These are phyloP conservation scores for Saccharomycopsis sp. DNA, from an alignment of 805 yeast genomes.

Conservation along the genomic window DNA sequence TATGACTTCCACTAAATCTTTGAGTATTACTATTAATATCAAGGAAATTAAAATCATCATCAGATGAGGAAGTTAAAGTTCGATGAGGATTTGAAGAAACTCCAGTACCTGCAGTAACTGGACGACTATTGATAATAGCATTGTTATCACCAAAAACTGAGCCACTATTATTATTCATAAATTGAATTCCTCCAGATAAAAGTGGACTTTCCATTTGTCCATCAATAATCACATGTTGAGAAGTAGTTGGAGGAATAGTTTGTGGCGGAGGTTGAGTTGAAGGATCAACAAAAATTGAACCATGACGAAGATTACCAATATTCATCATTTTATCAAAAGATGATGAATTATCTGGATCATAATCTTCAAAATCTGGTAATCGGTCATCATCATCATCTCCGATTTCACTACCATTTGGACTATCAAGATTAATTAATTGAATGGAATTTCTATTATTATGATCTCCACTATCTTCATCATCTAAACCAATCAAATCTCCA, in stretches of 20 bases:
- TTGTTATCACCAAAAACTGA: not conserved
- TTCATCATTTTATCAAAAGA: not conserved
- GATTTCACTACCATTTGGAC: slow-evolving; percentile 4
- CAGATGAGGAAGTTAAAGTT: not conserved
- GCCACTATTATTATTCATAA: not conserved
- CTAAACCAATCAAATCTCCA: not conserved
- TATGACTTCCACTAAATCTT: not conserved
- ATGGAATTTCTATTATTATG: slow-evolving; percentile 1
- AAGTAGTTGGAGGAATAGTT: too few relatives aligned
- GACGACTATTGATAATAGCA: not conserved
- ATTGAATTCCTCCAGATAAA: not conserved
- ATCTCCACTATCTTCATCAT: not conserved
- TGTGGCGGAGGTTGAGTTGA: too few relatives aligned
- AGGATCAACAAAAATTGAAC: not conserved
- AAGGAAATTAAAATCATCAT: slow-evolving; percentile 3
- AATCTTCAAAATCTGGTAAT: too few relatives aligned
- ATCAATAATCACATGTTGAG: too few relatives aligned
- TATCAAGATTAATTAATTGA: slow-evolving; percentile 12
- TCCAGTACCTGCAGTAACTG: too few relatives aligned
- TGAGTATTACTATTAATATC: not conserved
- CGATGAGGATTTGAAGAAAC: too few relatives aligned
- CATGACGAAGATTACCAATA: not conserved
- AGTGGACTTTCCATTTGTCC: not conserved
- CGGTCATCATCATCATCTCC: not conserved
- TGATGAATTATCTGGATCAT: not conserved